Base-by-base conservation (phyloP, 768 basidiomycete species). In the Termitomyces sp. region DNA sequence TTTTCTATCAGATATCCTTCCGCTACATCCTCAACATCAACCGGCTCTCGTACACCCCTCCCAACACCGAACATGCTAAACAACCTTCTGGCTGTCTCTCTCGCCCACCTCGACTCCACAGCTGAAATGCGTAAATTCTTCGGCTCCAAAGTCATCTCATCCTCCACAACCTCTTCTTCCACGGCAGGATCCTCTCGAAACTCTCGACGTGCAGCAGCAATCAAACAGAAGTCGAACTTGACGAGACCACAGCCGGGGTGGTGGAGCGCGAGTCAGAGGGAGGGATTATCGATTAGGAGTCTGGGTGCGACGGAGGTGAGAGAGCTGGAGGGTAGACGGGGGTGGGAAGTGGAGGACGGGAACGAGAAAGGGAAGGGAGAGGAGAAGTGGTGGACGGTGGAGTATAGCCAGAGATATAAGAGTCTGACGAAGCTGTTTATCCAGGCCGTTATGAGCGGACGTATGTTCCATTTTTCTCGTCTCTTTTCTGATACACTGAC, bases 111-210 rank as follows among this genome's bases (percentile, higher is more conserved):
- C 16, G 94, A 98, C 61, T 79, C 86, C 12, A 94, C 96, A 58
- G 88, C 88, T 0, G 97, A 99, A 68, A 82, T 98, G 73, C 86
- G 90, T 56, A 88, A 86, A 61, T 96, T 98, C 79, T 99, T 99
- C 67, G 96, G 96, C 2, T 82, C 91, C 20, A 90, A 87, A 65
- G 94, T 97, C 57, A 82, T 98, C 9, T 76, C 78, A n/a, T 83
- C 87, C 2, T 79, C 77, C 30, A 70, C 72, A 0, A 69, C 71
- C 1, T 59, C 71, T 1, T 66, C 69, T 4, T 62, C 76, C 0
- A 22, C 22, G 10, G 57, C 78, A 3, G 67, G 75, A 14, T 59
- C 74, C 22, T 66, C 74, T 4, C 77, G 3, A 54, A 16, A 69
- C 0, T 68, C 43, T 22, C 20, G 72, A 53, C 68, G 42, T 3